Evolutionary conservation across 345 rosid genomes (phyloP).

Genomic region (Eucalyptus sideroxylon): DNA sequence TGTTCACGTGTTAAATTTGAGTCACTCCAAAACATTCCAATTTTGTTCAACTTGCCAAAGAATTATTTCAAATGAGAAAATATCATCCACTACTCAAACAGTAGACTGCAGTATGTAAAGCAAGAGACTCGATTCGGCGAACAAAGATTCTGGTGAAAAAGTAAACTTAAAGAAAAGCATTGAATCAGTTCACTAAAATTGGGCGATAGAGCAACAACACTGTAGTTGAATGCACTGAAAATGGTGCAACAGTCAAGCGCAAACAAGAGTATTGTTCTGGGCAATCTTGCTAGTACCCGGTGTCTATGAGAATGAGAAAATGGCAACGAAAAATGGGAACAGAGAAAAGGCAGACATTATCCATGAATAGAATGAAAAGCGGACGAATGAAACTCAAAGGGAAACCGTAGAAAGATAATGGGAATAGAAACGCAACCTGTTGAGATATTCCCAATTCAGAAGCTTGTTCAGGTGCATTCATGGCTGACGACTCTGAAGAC

Average conservation of each 20-base stretch:
- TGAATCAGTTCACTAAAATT: not conserved
- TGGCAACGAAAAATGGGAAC: not conserved
- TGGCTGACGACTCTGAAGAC: constrained; percentile 1
- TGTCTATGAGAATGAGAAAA: not conserved
- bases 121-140: not conserved
- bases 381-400: not conserved
- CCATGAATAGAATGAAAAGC: not conserved
- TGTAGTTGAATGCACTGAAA: not conserved
- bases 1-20: not conserved
- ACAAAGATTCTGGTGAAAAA: not conserved
- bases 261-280: not conserved
- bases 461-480: constrained; percentile 30
- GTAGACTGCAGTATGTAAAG: not conserved
- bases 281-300: not conserved
- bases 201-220: not conserved
- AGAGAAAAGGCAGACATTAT: not conserved
- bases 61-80: not conserved
- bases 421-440: constrained; percentile 21
- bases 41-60: not conserved
- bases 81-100: not conserved
- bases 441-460: constrained; percentile 37
- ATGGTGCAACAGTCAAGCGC: not conserved
- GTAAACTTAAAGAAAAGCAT: not conserved
- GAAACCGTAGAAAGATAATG: not conserved
- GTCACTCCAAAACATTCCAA: not conserved